Evolutionary conservation across 2,329 filamentous ascomycete species (phyloP).

Genomic region (Pseudocercospora fijiensis): DNA sequence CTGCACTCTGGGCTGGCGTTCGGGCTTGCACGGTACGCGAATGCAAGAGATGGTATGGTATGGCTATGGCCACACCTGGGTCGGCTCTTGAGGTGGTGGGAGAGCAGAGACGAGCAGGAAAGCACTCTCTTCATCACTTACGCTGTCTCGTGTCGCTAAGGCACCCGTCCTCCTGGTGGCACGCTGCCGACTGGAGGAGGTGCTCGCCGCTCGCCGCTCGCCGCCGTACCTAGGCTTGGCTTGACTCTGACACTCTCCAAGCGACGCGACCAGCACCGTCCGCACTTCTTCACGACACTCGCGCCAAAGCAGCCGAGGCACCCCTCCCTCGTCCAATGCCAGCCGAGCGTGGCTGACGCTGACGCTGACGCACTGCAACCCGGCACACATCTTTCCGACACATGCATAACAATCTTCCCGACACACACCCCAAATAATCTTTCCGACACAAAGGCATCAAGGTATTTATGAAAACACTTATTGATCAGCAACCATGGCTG

Average conservation of each 20-base stretch:
- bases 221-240: background rate
- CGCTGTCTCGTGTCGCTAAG: background rate
- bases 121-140: background rate
- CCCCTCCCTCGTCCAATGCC: background rate
- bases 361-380: too few species aligned
- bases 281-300: background rate
- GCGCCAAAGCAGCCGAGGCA: background rate
- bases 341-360: background rate
- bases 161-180: background rate
- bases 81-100: background rate
- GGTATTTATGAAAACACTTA: conserved; percentile 54
- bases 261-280: too few species aligned
- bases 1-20: background rate
- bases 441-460: conserved; percentile 46
- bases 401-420: too few species aligned
- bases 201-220: too few species aligned
- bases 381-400: too few species aligned
- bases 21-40: background rate
- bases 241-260: too few species aligned
- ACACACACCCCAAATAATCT: too few species aligned
- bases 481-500: conserved; percentile 57
- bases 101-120: background rate
- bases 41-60: background rate
- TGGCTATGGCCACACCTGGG: background rate
- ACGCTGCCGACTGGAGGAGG: background rate